Base-by-base conservation (phyloP, 1,284 basidiomycete species). In the Termitomyces sp. region DNA sequence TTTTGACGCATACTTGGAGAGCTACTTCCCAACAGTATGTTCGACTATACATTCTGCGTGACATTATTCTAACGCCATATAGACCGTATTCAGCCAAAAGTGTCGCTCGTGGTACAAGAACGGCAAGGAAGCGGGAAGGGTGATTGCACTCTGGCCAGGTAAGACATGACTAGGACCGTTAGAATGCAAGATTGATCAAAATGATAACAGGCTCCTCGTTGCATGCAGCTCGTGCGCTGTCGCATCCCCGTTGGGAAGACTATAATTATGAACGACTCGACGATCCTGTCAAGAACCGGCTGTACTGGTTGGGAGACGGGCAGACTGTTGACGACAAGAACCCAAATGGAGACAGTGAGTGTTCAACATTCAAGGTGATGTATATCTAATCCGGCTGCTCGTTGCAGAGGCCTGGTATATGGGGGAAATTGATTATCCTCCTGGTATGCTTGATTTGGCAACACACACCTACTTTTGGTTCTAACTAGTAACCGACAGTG, bases 71-170 rank as follows among this genome's bases (percentile, higher is more conserved):
- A 33, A 47, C 53, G 46, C 58, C n/a, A 31, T 34, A 36, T 52
- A 84, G 80, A 83, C 81, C 2, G 81, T 85, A 1, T 86, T 77
- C 63, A 74, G 75, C 34, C 76, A 78, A 53, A 77, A 79, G 54
- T 86, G 84, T 61, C 72, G 76, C 5, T 82, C 82, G 2, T 88
- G 85, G 85, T 87, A 86, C 62, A 86, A 86, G 64, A 72, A 70
- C 44, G 82, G 82, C 3, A 77, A 77, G 56, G 75, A 76, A 60
- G 80, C 83, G 55, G 83, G 84, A 2, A 73, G 79, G 1, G 70
- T 85, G 2, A 73, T 75, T 19, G 82, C 72, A 0, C 67, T 86
- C 3, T 87, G 81, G 81, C 84, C 83, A 24, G 82, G 82, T 78
- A 57, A 24, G 66, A 52, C 51, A 19, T 12, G 24, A 1, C 31